A percentile compares a stretch with the other conserved stretches of the same genome.
phyloP scores from a whole-genome alignment of 1,139 yeast genomes.

The Zhuliangozyma blackwelliae region DNA sequence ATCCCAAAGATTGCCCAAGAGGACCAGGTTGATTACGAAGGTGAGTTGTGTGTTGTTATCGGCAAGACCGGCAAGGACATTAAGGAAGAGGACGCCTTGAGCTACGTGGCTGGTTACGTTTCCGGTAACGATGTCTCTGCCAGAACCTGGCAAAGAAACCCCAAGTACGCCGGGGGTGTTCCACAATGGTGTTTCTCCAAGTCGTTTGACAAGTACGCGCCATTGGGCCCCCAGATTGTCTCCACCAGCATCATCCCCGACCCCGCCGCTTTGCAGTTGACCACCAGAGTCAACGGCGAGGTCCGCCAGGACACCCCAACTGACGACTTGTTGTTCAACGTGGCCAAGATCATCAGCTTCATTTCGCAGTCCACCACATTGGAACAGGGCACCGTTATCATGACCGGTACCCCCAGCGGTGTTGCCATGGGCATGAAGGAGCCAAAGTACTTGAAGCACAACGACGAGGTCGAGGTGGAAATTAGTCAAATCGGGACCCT shows the following conservation, averaged over 20 bases:
- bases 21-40: slow-evolving; percentile 44
- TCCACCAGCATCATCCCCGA: slow-evolving; percentile 27
- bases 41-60: slow-evolving; percentile 50
- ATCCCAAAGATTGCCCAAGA: slow-evolving; percentile 43
- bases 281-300: slow-evolving; percentile 21
- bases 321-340: slow-evolving; percentile 46
- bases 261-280: slow-evolving; percentile 39
- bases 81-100: slow-evolving; percentile 36
- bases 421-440: slow-evolving; percentile 44
- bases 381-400: slow-evolving; percentile 45
- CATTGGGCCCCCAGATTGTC: slow-evolving; percentile 50
- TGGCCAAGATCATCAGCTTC: slow-evolving; percentile 41
- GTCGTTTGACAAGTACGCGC: slow-evolving; percentile 54
- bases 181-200: slow-evolving; percentile 51
- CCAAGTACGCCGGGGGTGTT: slow-evolving; percentile 27
- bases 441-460: slow-evolving; percentile 40
- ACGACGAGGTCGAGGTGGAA: slow-evolving; percentile 41
- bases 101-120: slow-evolving; percentile 48
- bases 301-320: slow-evolving; percentile 38
- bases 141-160: slow-evolving; percentile 46
- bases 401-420: slow-evolving; percentile 54
- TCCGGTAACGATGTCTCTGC: slow-evolving; percentile 55
- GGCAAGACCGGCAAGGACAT: slow-evolving; percentile 48
- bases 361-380: slow-evolving; percentile 50
- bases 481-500: slow-evolving; percentile 44